Evolutionary conservation across 257 asterid species (phyloP), one percentile per base, ranked within the genome.

Genomic region (Eustoma russellianum): DNA sequence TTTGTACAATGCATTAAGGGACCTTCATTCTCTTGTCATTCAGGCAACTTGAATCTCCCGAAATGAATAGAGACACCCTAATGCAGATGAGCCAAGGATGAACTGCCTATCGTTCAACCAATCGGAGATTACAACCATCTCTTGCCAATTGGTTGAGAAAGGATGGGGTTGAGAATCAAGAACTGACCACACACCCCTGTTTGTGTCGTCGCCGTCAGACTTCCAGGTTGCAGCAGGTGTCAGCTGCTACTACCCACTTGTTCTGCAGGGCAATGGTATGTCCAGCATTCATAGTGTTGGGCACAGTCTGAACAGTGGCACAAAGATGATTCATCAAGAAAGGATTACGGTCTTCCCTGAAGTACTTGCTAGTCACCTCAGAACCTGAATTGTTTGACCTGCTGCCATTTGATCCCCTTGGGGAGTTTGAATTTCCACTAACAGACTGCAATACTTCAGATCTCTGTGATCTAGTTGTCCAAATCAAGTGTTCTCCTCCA

Each of bases 1-100:
- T 38, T 53, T 66, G 17, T 11, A 66, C 34, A 65, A 1, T 2
- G 81, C 77, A 75, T 51, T 41, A 51, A 59, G 70, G 66, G 55
- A 38, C 43, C 48, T 54, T 33, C 64, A 7, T 59, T 56, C 73
- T 61, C 66, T 56, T 13, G 49, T 63, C 38, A 70, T 44, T 48
- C 66, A 16, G 5, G 3, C 41, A 45, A 63, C 64, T 28, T 24
- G 16, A 5, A 33, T 7, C 33, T 46, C 65, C 53, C 28, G 34
- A 46, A 60, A 57, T 33, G 52, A 17, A 19, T 66, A 57, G 50
- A 64, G 53, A 48, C 41, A 35, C 67, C 70, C 12, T 46, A 62
- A 65, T 57, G 65, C 70, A 3, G 17, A 63, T 30, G 69, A 85
- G 93, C 95, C 95, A 85, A 82, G 93, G 69, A 85, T 82, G 93